Evolutionary conservation across 108 stramenopile species (phyloP), one percentile per base, ranked within the genome.

Genomic region (Craspedostauros australis): DNA sequence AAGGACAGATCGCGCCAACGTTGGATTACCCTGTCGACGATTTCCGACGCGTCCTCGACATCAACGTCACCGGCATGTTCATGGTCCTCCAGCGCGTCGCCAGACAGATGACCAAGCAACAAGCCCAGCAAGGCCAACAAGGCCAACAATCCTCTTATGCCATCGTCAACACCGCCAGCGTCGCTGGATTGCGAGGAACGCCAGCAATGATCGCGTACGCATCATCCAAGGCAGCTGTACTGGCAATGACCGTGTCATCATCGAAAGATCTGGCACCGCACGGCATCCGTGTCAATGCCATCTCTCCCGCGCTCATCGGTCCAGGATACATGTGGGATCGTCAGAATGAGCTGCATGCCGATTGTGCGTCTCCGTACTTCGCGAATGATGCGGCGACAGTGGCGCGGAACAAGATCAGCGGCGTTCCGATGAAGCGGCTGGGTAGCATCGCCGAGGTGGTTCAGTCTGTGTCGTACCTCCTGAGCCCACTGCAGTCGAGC

Each of bases 311-410:
- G 3, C 61, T 95, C 19, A 89, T 95, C 49, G 94, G 94, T 23
- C 94, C 94, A 2, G 94, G 94, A n/a, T 79, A 54, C 57, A 89
- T 95, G 90, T 95, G 94, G 94, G 80, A 79, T 15, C 70, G 94
- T 12, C 94, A 95, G 60, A 95, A 95, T 57, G 82, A 86, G 66
- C 51, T 95, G 1, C 94, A 95, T 61, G 90, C 90, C 18, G 33
- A 55, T 31, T 79, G 70, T 32, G 86, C 82, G 20, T 77, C 81
- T 15, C 93, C 89, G 1, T 95, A 91, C 55, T 92, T 86, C 60
- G 72, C 82, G 41, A 68, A 67, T 6, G 77, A 88, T 61, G 68
- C 86, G 7, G 80, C 88, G 6, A 56, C 58, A 22, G 84, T 95
- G 1, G 94, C 85, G 9, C 41, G 69, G 31, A 68, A 70, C 30